phyloP scores from a whole-genome alignment of 2,329 filamentous ascomycete species.

The Xylaria arbuscula region DNA sequence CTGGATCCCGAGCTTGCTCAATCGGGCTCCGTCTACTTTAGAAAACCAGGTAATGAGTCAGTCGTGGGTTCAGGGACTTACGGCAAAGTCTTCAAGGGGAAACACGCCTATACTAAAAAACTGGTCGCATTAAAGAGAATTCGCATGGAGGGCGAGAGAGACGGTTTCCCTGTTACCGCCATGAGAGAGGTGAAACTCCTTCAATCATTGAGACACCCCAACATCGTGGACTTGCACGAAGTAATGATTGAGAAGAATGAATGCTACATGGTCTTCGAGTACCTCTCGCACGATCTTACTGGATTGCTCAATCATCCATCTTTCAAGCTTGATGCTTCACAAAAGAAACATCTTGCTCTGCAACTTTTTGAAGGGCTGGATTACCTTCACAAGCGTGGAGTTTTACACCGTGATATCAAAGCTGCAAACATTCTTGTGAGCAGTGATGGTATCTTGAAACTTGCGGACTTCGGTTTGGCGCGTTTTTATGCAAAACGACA shows the following conservation, averaged over 20 bases:
- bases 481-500: conserved; percentile 94
- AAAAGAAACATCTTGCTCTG: conserved; percentile 92
- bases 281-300: conserved; percentile 94
- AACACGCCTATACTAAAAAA: conserved; percentile 89
- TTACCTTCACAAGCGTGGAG: conserved; percentile 92
- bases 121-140: conserved; percentile 90
- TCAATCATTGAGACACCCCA: conserved; percentile 84
- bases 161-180: conserved; percentile 91
- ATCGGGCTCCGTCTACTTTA: conserved; percentile 91
- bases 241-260: conserved; percentile 99
- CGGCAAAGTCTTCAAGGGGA: conserved; percentile 93
- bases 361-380: conserved; percentile 95
- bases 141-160: conserved; percentile 90
- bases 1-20: conserved; percentile 77
- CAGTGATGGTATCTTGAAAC: conserved; percentile 86
- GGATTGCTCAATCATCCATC: conserved; percentile 94
- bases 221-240: conserved; percentile 85
- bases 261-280: conserved; percentile 99
- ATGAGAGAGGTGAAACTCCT: conserved; percentile 91
- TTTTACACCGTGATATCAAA: conserved; percentile 97
- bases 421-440: conserved; percentile 97
- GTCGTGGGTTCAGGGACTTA: conserved; percentile 96
- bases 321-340: conserved; percentile 83
- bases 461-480: conserved; percentile 95
- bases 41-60: conserved; percentile 97